A percentile compares a stretch with the other conserved stretches of the same genome.
Evolutionary conservation across 106 monocot genomes (phyloP).

Genomic region (Dendrobium nobile): DNA sequence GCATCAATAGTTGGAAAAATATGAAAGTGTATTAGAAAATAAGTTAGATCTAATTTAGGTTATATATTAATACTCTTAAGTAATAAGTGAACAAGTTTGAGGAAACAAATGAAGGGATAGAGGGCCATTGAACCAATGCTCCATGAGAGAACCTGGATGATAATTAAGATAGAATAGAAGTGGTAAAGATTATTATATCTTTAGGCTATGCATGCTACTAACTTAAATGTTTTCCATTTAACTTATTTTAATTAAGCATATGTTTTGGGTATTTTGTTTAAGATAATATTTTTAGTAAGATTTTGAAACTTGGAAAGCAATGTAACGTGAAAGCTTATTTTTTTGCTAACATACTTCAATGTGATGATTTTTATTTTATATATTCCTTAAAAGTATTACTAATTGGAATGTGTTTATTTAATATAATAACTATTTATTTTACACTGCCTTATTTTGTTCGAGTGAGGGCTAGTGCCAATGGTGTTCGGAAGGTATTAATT

Average conservation of each 20-base stretch:
- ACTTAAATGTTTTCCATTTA: background rate
- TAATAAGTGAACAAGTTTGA: background rate
- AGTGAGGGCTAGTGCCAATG: background rate
- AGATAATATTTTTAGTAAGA: background rate
- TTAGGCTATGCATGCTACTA: background rate
- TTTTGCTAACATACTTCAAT: background rate
- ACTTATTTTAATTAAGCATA: background rate
- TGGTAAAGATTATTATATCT: background rate
- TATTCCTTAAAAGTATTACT: background rate
- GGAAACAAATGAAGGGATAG: background rate
- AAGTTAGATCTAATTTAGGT: background rate
- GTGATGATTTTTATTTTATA: background rate
- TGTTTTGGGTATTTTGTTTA: background rate
- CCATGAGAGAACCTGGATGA: background rate
- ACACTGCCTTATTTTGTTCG: background rate
- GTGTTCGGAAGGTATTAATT: background rate
- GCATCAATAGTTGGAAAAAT: background rate
- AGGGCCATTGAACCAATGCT: background rate
- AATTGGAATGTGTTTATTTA: background rate
- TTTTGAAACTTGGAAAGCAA: background rate
- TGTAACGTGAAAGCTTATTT: background rate
- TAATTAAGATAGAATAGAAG: background rate
- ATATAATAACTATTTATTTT: background rate
- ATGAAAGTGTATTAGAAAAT: background rate
- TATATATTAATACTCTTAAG: background rate